Conservation (phyloP, 495 filamentous ascomycete genomes). For the Darksidea phi region DNA sequence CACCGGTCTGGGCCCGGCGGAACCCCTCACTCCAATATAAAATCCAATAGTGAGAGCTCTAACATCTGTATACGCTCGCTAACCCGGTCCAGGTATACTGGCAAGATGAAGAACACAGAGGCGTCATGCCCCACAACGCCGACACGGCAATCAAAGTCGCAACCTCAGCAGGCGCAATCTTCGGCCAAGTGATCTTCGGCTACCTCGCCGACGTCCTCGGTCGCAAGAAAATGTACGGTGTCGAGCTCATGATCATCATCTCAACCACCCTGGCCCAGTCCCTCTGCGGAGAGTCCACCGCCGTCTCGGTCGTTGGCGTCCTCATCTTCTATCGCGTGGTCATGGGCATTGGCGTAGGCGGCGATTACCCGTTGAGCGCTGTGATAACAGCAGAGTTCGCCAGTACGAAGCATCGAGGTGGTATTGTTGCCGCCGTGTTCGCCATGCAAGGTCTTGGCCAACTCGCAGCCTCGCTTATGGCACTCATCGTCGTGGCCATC, state of each 20-base stretch:
- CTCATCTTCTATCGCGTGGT: slow-evolving; percentile 87
- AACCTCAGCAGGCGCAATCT: slow-evolving; percentile 78
- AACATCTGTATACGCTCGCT: too few species aligned
- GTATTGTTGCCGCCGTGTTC: slow-evolving; percentile 82
- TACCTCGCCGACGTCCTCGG: slow-evolving; percentile 75
- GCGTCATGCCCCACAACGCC: slow-evolving; percentile 57
- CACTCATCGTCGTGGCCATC: slow-evolving; percentile 67
- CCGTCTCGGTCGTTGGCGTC: slow-evolving; percentile 69
- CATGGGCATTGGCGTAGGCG: slow-evolving; percentile 70
- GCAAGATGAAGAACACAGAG: slow-evolving; percentile 48
- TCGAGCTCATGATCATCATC: slow-evolving; percentile 87
- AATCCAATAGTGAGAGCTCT: too few species aligned
- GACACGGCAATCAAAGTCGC: slow-evolving; percentile 84
- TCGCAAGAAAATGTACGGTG: slow-evolving; percentile 81
- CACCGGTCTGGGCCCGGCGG: too few species aligned
- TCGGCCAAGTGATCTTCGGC: slow-evolving; percentile 81
- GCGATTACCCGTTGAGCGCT: slow-evolving; percentile 82
- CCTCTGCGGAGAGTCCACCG: slow-evolving; percentile 61
- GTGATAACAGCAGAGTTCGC: slow-evolving; percentile 85
- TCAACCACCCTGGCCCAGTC: slow-evolving; percentile 76
- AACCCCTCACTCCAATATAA: too few species aligned
- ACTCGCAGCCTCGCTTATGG: slow-evolving; percentile 66
- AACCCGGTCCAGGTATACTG: slow-evolving; percentile 52
- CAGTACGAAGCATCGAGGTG: slow-evolving; percentile 79
- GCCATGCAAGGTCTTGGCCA: slow-evolving; percentile 82